Evolutionary conservation across 441 rosid species (phyloP), one percentile per base, ranked within the genome.

Genomic region (Euphorbia corollata): DNA sequence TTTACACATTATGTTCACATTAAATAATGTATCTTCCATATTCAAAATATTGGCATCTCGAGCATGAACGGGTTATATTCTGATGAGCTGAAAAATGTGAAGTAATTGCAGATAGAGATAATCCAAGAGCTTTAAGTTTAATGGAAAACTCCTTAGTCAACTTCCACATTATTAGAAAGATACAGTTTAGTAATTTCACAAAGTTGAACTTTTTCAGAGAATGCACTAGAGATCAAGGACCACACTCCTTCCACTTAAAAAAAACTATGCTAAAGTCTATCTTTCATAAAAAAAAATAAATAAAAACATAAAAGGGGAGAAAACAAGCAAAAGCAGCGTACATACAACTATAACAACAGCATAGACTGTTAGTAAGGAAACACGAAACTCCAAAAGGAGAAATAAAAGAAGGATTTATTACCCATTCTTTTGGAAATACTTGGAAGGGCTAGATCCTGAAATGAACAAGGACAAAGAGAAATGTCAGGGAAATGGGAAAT

Each of bases 381-480:
- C 5, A 39, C 10, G 18, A 38, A 36, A 16, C 11, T 4, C 72
- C 50, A 47, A 53, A 63, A 36, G 64, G 24, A 22, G 19, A 5
- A 59, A 0, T 1, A 58, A 57, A 50, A 68, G 68, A 70, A 27
- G 45, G 12, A 48, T 55, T 36, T 6, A 16, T 63, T 81, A 89
- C 99, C 83, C 80, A 71, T 70, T 80, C 61, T 70, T 84, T 59
- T 85, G 91, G 71, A 73, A 74, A 36, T 87, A 77, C 75, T 82
- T 84, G 59, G 82, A 74, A 68, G 81, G 80, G 77, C 90, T 88
- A 64, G 78, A 79, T 74, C 92, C 99, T 94, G 87, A 81, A 83
- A 65, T 27, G 53, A 32, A 63, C 43, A 61, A 39, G 41, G 63
- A 70, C 65, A 63, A 75, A 47, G 59, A 69, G 16, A 27, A 2